Base-by-base conservation (phyloP, 345 rosid genomes). In the Garcia nutans region DNA sequence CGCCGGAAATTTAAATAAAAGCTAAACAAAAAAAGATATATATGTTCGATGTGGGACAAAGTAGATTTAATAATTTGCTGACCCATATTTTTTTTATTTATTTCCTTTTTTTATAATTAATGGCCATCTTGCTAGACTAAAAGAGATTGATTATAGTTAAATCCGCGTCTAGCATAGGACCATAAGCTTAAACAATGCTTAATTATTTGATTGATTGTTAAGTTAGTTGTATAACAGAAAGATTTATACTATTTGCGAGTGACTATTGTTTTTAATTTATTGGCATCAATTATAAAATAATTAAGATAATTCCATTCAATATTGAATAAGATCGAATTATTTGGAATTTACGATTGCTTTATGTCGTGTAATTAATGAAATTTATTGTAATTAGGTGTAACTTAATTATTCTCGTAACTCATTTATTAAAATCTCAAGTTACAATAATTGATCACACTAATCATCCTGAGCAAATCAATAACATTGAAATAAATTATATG, bases 11-110 rank as follows among this genome's bases (percentile, higher is more conserved):
- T 31, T 20, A 42, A 42, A 64, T n/a, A 45, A 65, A 73, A 45
- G 65, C 11, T 49, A 61, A 45, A 41, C 77, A 74, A 61, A 42
- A 74, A 68, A 80, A 80, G 70, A 70, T 65, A 37, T 37, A 37
- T 37, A 37, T 54, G 47, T 44, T 15, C 41, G 5, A 15, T 62
- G 77, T 77, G 73, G 78, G 80, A 59, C 75, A 76, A 23, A 37
- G 15, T 23, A 12, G 19, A 52, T 12, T 10, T 15, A 12, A 52
- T 52, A 69, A 72, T 50, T 37, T 37, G 6, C 28, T 52, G 64
- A 63, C 60, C 28, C 6, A 22, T 13, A 10, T 12, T 26, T 24
- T 13, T 15, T 16, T 44, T 11, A 45, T 72, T 37, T 6, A 2
- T 54, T 28, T 5, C 5, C 10, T 54, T 17, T 4, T 4, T 26